Evolutionary conservation across 2,329 filamentous ascomycete genomes (phyloP).

Genomic region (Botrytis byssoidea): DNA sequence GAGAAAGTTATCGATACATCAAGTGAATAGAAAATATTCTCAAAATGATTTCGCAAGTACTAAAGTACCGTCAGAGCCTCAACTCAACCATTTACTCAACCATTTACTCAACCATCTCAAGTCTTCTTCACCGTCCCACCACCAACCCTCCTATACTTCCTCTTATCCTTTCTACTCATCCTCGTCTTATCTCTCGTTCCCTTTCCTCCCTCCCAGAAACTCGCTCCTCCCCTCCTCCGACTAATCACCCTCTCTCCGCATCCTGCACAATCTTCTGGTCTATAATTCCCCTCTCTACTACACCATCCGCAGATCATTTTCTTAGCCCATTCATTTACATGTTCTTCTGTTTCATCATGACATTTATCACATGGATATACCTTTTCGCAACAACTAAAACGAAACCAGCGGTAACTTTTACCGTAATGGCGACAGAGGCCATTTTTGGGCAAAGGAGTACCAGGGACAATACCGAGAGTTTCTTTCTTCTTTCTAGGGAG

Average conservation of each 20-base stretch:
- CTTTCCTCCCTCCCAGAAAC: constrained; percentile 87
- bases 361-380: constrained; percentile 68
- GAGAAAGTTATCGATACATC: background rate
- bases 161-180: constrained; percentile 75
- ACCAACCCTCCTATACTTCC: constrained; percentile 66
- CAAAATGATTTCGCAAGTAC: background rate
- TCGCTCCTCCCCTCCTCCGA: constrained; percentile 54
- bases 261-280: constrained; percentile 70
- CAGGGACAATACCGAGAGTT: constrained; percentile 55
- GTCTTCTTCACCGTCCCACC: constrained; percentile 22
- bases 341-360: constrained; percentile 69
- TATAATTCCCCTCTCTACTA: constrained; percentile 77
- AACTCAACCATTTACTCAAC: background rate
- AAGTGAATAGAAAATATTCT: background rate
- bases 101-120: background rate
- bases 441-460: constrained; percentile 53
- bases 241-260: constrained; percentile 71
- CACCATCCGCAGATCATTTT: constrained; percentile 81
- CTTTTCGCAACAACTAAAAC: constrained; percentile 60
- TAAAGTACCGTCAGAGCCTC: background rate
- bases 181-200: constrained; percentile 68
- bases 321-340: constrained; percentile 77
- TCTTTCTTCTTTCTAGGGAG: constrained; percentile 47
- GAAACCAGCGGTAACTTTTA: constrained; percentile 62
- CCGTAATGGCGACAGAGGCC: constrained; percentile 59